phyloP scores from a whole-genome alignment of 2,329 filamentous ascomycete species.

The Beauveria sp. region DNA sequence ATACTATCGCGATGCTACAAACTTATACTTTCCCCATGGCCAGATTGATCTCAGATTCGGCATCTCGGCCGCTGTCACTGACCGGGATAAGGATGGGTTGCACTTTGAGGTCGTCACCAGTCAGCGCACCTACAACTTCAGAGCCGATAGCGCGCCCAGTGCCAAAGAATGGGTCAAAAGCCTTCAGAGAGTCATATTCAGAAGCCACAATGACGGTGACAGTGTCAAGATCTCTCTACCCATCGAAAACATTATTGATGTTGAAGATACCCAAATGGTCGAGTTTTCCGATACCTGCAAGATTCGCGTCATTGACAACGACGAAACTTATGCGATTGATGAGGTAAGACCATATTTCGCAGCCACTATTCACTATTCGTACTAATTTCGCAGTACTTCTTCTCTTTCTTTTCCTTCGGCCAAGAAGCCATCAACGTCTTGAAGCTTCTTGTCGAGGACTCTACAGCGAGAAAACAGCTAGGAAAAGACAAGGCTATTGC shows the following conservation, averaged over 20 bases:
- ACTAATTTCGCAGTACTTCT: slow-evolving; percentile 63
- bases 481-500: slow-evolving; percentile 16
- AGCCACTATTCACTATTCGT: not conserved
- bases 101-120: slow-evolving; percentile 78
- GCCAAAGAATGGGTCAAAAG: slow-evolving; percentile 96
- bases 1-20: slow-evolving; percentile 77
- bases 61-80: slow-evolving; percentile 72
- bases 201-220: slow-evolving; percentile 91
- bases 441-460: slow-evolving; percentile 62
- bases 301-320: slow-evolving; percentile 84
- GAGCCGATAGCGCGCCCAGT: slow-evolving; percentile 77
- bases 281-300: slow-evolving; percentile 93
- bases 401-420: slow-evolving; percentile 86
- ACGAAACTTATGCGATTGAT: slow-evolving; percentile 90
- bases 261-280: slow-evolving; percentile 85
- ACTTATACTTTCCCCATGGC: slow-evolving; percentile 85
- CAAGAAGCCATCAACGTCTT: slow-evolving; percentile 76
- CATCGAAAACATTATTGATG: slow-evolving; percentile 80
- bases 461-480: slow-evolving; percentile 27
- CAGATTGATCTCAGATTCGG: slow-evolving; percentile 90
- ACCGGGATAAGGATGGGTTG: slow-evolving; percentile 69
- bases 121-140: slow-evolving; percentile 77
- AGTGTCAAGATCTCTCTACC: slow-evolving; percentile 94
- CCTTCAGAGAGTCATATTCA: slow-evolving; percentile 88
- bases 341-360: slow-evolving; percentile 52